phyloP scores from a whole-genome alignment of 768 basidiomycete genomes.

The Tulasnella calospora region DNA sequence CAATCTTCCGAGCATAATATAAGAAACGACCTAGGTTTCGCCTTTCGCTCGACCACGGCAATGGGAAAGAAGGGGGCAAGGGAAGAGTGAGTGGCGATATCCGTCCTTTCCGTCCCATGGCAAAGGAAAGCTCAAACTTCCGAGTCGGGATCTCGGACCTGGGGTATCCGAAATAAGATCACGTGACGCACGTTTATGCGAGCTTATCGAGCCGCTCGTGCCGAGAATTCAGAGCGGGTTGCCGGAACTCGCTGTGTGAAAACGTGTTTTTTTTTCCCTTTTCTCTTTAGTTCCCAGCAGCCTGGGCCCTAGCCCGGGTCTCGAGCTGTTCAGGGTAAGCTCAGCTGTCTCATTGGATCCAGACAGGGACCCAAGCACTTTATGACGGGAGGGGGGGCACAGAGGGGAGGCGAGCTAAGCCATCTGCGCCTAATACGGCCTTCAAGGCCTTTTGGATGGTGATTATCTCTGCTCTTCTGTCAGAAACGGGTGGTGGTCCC shows the following conservation, averaged over 20 bases:
- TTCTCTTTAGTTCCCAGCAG: not conserved
- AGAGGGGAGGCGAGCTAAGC: not conserved
- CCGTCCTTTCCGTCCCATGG: not conserved
- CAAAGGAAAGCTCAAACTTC: slow-evolving; percentile 1
- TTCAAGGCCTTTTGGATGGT: not conserved
- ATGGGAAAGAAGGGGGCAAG: not conserved
- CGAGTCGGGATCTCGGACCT: not conserved
- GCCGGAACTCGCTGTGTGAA: not conserved
- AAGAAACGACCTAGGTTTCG: not conserved
- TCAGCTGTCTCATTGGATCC: not conserved
- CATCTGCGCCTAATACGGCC: slow-evolving; percentile 9
- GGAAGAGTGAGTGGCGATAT: not conserved
- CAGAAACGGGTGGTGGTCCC: not conserved
- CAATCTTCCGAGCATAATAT: not conserved
- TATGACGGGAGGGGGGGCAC: too few relatives aligned
- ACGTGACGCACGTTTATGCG: not conserved
- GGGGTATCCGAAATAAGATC: not conserved
- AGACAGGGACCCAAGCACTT: not conserved
- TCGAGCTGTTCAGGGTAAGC: slow-evolving; percentile 7
- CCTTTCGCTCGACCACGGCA: not conserved
- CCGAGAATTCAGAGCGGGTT: not conserved
- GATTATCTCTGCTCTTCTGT: not conserved
- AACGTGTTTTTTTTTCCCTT: not conserved
- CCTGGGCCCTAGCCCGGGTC: not conserved
- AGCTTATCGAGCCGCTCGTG: not conserved